A percentile compares a stretch with the other conserved stretches of the same genome.
phyloP scores from a whole-genome alignment of 129 eudicot species.

The Tagetes patula region DNA sequence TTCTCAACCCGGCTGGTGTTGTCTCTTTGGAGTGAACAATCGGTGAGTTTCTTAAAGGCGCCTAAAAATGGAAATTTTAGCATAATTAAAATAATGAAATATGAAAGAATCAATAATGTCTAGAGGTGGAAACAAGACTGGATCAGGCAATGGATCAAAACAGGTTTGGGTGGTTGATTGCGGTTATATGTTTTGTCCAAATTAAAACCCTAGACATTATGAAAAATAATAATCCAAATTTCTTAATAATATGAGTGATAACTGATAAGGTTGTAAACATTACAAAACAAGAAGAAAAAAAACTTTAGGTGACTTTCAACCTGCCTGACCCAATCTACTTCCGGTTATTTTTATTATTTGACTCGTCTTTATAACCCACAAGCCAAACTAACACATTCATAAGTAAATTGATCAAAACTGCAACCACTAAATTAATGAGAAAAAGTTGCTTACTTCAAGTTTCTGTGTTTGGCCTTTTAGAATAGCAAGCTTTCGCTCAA shows the following conservation, averaged over 20 bases:
- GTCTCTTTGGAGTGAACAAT: constrained; percentile 39
- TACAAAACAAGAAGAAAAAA: neutral
- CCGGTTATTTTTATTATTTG: neutral
- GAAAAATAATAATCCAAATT: neutral
- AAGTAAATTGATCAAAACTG: neutral
- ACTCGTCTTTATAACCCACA: neutral
- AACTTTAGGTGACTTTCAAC: neutral
- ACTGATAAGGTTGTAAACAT: neutral
- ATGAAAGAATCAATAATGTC: constrained; percentile 13
- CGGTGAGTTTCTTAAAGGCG: constrained; percentile 39
- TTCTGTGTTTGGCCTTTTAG: constrained; percentile 52
- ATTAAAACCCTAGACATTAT: neutral
- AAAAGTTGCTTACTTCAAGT: constrained; percentile 51
- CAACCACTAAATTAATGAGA: neutral
- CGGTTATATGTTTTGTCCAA: neutral
- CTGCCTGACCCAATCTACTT: neutral
- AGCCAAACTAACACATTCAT: neutral
- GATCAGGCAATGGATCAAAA: neutral
- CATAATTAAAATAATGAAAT: neutral
- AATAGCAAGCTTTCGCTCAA: constrained; percentile 76
- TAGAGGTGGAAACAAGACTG: neutral
- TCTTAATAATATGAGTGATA: neutral
- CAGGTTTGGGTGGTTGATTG: neutral
- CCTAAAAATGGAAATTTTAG: constrained; percentile 26
- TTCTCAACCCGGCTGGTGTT: constrained; percentile 35